A percentile compares a stretch with the other conserved stretches of the same genome.
phyloP scores from a whole-genome alignment of 129 eudicot species.

The Ambrosia trifida region DNA sequence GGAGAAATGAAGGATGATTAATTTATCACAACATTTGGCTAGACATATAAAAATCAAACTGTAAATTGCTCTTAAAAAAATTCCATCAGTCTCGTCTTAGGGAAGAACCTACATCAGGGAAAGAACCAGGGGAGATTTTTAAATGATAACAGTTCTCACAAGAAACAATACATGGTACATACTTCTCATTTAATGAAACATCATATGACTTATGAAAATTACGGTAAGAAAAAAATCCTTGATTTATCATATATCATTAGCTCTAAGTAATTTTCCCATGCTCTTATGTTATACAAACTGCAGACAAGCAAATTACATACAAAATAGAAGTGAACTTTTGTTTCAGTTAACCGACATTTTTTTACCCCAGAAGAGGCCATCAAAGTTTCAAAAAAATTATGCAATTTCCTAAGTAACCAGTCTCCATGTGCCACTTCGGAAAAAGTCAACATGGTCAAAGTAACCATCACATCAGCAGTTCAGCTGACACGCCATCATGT shows the following conservation, averaged over 20 bases:
- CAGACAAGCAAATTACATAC: background rate
- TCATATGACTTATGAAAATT: background rate
- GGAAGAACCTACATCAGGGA: too few relatives aligned
- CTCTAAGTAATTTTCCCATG: slow-evolving; percentile 22
- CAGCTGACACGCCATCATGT: slow-evolving; percentile 7
- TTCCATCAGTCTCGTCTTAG: too few relatives aligned
- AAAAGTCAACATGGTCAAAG: background rate
- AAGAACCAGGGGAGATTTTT: too few relatives aligned
- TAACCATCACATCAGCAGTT: slow-evolving; percentile 3
- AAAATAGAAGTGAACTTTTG: background rate
- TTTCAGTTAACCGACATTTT: background rate
- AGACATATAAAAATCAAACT: too few relatives aligned
- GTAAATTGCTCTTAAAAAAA: too few relatives aligned
- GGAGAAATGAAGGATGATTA: too few relatives aligned
- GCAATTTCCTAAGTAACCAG: slow-evolving; percentile 2
- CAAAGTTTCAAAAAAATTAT: background rate
- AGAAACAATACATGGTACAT: slow-evolving; percentile 1
- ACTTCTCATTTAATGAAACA: slow-evolving; percentile 4
- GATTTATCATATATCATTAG: slow-evolving; percentile 5
- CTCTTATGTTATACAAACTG: background rate
- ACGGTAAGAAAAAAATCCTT: slow-evolving; percentile 1
- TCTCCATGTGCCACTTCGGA: background rate
- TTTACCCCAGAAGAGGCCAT: background rate
- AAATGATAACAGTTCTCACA: slow-evolving; percentile 8
- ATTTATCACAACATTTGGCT: too few relatives aligned